A percentile compares a stretch with the other conserved stretches of the same genome.
phyloP scores from a whole-genome alignment of 2,329 filamentous ascomycete genomes.

The Aspergillus tanneri region DNA sequence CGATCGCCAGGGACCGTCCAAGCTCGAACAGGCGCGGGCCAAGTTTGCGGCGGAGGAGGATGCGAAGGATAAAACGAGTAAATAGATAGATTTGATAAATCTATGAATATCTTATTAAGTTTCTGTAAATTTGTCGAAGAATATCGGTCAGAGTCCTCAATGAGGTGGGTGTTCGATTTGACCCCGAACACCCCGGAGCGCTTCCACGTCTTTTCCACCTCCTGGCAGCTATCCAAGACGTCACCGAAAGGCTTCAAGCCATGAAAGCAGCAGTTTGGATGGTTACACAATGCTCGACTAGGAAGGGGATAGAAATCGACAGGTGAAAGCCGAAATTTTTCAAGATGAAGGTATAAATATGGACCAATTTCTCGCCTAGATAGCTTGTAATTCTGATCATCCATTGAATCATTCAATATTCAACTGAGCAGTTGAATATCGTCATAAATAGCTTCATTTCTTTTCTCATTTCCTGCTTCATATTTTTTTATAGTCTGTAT shows the following conservation, averaged over 20 bases:
- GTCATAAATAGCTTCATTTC: not conserved
- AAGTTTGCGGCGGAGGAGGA: slow-evolving; percentile 50
- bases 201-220: not conserved
- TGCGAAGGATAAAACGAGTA: slow-evolving; percentile 12
- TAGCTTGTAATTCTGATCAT: no score
- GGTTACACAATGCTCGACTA: no score
- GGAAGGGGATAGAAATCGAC: no score
- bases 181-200: not conserved
- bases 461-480: not conserved
- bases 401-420: no score
- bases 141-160: not conserved
- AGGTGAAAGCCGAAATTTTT: no score
- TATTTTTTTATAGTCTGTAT: slow-evolving; percentile 1
- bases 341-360: no score
- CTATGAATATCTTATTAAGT: not conserved
- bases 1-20: slow-evolving; percentile 40
- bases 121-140: not conserved
- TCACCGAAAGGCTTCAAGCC: no score
- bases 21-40: slow-evolving; percentile 59
- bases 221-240: not conserved
- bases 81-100: no score
- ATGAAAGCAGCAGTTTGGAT: no score
- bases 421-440: no score
- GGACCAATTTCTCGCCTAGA: no score
- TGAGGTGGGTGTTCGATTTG: not conserved